Percentiles rank a stretch among this genome's conserved stretches.
Conservation (phyloP, 139 green algal species). For the Limnomonas spitsbergensis region DNA sequence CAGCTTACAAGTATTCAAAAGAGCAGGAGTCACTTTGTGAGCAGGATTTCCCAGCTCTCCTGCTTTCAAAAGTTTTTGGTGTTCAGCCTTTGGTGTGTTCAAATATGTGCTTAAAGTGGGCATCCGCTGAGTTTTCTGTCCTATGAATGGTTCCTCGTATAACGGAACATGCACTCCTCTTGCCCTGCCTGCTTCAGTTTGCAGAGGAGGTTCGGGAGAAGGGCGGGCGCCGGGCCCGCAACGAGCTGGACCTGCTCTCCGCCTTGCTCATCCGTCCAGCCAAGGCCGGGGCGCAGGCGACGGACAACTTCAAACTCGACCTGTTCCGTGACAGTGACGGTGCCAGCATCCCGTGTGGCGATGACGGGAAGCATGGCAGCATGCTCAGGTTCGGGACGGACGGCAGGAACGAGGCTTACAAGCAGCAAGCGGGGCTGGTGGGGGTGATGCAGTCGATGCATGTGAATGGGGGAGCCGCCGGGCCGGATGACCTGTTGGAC, state of each 20-base stretch:
- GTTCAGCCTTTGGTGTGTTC: no score
- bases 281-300: background rate
- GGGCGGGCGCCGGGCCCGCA: background rate
- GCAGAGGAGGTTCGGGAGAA: slow-evolving; percentile 18
- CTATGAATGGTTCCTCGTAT: no score
- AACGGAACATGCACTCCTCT: background rate
- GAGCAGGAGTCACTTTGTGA: no score
- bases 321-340: slow-evolving; percentile 20
- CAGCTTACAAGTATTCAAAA: background rate
- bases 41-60: background rate
- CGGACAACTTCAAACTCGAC: slow-evolving; percentile 39
- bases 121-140: no score
- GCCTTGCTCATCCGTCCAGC: slow-evolving; percentile 20
- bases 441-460: slow-evolving; percentile 5
- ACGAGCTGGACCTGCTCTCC: slow-evolving; percentile 25
- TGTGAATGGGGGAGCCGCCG: background rate
- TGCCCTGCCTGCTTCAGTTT: slow-evolving; percentile 1
- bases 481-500: slow-evolving; percentile 23
- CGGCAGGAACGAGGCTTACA: slow-evolving; percentile 7
- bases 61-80: no score
- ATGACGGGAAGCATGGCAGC: background rate
- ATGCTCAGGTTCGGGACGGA: no score
- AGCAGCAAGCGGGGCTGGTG: slow-evolving; percentile 16
- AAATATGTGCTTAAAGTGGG: no score
- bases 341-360: background rate